These are phyloP conservation scores for Tricholoma sp. DNA, from an alignment of 768 basidiomycete species.

Conservation along the genomic window DNA sequence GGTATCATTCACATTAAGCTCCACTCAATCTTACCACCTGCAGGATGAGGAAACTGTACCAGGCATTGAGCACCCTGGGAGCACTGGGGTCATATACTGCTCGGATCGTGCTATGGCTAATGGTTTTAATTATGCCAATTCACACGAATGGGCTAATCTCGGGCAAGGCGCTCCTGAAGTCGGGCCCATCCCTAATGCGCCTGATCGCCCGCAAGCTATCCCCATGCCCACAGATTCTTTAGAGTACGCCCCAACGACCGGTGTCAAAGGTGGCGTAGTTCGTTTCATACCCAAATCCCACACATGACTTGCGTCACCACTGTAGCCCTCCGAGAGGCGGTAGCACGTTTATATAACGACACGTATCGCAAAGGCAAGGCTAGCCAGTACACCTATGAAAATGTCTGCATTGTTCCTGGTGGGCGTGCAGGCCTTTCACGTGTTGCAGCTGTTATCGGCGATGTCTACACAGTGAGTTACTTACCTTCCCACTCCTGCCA, in stretches of 20 bases:
- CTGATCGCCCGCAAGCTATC: slow-evolving; percentile 59
- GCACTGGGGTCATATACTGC: slow-evolving; percentile 72
- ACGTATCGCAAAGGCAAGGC: slow-evolving; percentile 78
- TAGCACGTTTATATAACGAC: slow-evolving; percentile 84
- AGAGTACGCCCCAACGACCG: slow-evolving; percentile 92
- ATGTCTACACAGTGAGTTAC: slow-evolving; percentile 69
- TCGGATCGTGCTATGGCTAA: slow-evolving; percentile 94
- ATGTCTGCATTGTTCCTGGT: slow-evolving; percentile 93
- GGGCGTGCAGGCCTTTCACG: slow-evolving; percentile 88
- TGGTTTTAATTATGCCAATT: slow-evolving; percentile 76
- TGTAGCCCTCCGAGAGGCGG: slow-evolving; percentile 77
- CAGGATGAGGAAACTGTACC: slow-evolving; percentile 89
- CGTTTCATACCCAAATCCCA: background rate
- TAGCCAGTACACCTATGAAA: slow-evolving; percentile 88
- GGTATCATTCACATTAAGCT: background rate
- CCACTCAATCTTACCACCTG: slow-evolving; percentile 3
- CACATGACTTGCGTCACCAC: background rate
- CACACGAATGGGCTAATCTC: slow-evolving; percentile 81
- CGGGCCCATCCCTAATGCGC: slow-evolving; percentile 74
- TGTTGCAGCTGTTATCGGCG: slow-evolving; percentile 86
- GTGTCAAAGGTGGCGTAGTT: slow-evolving; percentile 61
- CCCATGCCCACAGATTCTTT: slow-evolving; percentile 64
- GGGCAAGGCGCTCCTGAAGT: slow-evolving; percentile 94
- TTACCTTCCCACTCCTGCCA: slow-evolving; percentile 1
- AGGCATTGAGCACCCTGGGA: slow-evolving; percentile 75